Conservation (phyloP, 108 stramenopile genomes). For the Fistulifera solaris region DNA sequence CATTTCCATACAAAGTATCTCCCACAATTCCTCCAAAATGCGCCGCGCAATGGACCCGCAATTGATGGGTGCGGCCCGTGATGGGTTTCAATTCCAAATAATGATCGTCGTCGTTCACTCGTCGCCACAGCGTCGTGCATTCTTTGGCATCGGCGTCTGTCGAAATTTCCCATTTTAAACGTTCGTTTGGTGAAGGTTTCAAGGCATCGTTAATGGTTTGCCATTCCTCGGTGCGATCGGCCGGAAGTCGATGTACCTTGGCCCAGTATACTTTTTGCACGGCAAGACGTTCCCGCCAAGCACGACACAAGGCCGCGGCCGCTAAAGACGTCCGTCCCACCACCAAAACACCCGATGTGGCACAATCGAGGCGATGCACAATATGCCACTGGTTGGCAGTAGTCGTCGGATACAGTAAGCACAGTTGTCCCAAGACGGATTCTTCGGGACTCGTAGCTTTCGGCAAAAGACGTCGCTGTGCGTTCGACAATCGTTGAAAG, state of each 20-base stretch:
- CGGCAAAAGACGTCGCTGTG: background rate
- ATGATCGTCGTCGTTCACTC: background rate
- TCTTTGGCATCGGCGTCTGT: slow-evolving; percentile 22
- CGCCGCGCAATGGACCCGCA: slow-evolving; percentile 68
- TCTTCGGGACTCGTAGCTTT: slow-evolving; percentile 39
- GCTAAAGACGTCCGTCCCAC: slow-evolving; percentile 43
- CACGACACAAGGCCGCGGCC: slow-evolving; percentile 41
- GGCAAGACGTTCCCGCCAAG: slow-evolving; percentile 44
- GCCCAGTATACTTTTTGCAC: slow-evolving; percentile 56
- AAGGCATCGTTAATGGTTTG: slow-evolving; percentile 44
- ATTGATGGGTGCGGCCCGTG: slow-evolving; percentile 79
- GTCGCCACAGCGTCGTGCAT: slow-evolving; percentile 44
- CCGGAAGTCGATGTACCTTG: slow-evolving; percentile 38
- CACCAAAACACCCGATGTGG: slow-evolving; percentile 70
- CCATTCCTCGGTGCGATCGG: slow-evolving; percentile 17
- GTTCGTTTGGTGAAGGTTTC: slow-evolving; percentile 32
- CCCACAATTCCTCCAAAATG: slow-evolving; percentile 52
- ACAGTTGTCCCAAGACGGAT: slow-evolving; percentile 59
- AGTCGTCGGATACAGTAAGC: too few relatives aligned
- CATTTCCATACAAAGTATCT: slow-evolving; percentile 52
- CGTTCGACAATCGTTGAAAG: background rate
- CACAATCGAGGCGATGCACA: slow-evolving; percentile 72
- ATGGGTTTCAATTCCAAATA: slow-evolving; percentile 26
- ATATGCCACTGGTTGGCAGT: slow-evolving; percentile 26
- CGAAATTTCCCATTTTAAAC: slow-evolving; percentile 54